These are phyloP conservation scores for Aspergillus versicolor DNA, from an alignment of 2,329 filamentous ascomycete genomes.

Conservation along the genomic window DNA sequence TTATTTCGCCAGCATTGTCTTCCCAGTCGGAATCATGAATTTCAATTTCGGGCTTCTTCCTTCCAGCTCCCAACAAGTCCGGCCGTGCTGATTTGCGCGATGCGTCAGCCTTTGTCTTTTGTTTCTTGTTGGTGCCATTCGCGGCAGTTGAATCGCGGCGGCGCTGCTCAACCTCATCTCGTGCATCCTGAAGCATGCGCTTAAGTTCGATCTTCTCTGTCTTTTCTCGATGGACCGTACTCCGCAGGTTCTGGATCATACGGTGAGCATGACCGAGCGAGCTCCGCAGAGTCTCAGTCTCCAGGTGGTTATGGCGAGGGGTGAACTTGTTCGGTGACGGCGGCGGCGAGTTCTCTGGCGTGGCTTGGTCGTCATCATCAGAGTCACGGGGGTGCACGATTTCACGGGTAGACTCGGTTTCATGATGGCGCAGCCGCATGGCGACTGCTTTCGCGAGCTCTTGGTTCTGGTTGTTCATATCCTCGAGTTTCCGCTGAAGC, in stretches of 20 bases:
- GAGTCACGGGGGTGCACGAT: conserved; percentile 64
- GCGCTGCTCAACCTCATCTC: conserved; percentile 80
- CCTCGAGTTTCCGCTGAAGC: conserved; percentile 82
- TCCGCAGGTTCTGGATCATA: conserved; percentile 93
- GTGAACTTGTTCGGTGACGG: conserved; percentile 88
- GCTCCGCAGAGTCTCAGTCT: conserved; percentile 91
- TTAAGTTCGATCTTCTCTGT: conserved; percentile 96
- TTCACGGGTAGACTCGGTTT: conserved; percentile 61
- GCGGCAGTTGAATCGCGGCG: conserved; percentile 52
- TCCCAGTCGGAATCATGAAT: conserved; percentile 87
- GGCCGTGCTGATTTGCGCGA: conserved; percentile 78
- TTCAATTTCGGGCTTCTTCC: conserved; percentile 75
- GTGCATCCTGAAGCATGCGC: conserved; percentile 89
- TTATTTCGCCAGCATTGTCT: conserved; percentile 66
- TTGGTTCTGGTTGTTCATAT: conserved; percentile 83
- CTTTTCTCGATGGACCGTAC: conserved; percentile 95
- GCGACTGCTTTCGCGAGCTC: conserved; percentile 85
- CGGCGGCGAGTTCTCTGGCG: conserved; percentile 87
- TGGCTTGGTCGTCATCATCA: conserved; percentile 66
- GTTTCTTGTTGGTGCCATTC: conserved; percentile 51
- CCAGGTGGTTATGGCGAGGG: conserved; percentile 85
- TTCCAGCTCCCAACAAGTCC: conserved; percentile 70
- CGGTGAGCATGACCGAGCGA: conserved; percentile 92
- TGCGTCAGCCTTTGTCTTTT: conserved; percentile 62
- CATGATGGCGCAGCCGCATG: conserved; percentile 66